Percentiles rank a stretch among this genome's conserved stretches.
Conservation (phyloP, 1,284 basidiomycete species). For the Fistulina hepatica region DNA sequence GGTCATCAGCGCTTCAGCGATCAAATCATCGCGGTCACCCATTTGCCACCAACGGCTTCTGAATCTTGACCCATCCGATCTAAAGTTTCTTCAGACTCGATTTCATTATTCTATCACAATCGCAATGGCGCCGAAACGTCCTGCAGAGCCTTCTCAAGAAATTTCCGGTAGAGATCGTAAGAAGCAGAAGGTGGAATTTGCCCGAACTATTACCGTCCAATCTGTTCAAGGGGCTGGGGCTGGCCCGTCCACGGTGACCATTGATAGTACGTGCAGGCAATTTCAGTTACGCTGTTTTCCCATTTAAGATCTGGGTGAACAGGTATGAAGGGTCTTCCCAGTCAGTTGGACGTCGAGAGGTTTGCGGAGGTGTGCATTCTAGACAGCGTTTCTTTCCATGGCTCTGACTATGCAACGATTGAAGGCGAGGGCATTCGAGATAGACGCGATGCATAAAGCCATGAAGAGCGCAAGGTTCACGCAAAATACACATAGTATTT, state of each 20-base stretch:
- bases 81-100: no score
- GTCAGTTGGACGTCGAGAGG: conserved; percentile 73
- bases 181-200: no score
- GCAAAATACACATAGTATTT: not conserved
- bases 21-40: no score
- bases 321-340: conserved; percentile 56
- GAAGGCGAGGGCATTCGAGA: conserved; percentile 79
- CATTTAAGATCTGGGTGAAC: conserved; percentile 1
- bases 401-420: conserved; percentile 3
- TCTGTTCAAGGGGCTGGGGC: no score
- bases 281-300: not conserved
- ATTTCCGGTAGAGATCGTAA: no score
- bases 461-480: conserved; percentile 69
- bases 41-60: no score
- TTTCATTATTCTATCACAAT: no score
- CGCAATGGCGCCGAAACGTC: no score
- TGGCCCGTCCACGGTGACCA: conserved; percentile 30
- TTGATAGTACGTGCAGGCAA: conserved; percentile 28
- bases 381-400: not conserved
- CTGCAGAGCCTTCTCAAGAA: no score
- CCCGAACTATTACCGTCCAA: no score
- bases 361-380: conserved; percentile 59
- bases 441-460: conserved; percentile 75
- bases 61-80: no score
- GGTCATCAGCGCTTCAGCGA: no score